Percentiles rank a stretch among this genome's conserved stretches.
Conservation (phyloP, 805 yeast genomes). For the Candida sonorensis region DNA sequence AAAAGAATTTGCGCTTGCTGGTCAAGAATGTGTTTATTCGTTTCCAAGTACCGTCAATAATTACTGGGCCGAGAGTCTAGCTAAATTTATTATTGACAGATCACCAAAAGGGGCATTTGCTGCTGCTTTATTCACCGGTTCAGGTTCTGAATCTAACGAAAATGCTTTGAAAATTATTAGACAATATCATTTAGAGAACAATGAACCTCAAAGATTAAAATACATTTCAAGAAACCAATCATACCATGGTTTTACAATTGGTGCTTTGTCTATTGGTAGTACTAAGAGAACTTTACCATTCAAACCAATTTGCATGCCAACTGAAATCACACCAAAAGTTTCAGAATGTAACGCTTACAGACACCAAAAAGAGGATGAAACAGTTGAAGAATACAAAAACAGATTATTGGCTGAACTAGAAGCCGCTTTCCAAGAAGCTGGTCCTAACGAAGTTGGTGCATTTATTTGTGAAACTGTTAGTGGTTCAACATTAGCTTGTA, state of each 20-base stretch:
- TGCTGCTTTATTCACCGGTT: constrained; percentile 43
- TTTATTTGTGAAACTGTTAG: constrained; percentile 38
- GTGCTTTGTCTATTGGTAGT: constrained; percentile 35
- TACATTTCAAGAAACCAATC: constrained; percentile 34
- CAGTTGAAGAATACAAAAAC: constrained; percentile 32
- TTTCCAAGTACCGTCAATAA: constrained; percentile 26
- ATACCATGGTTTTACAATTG: constrained; percentile 42
- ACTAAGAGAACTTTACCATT: constrained; percentile 27
- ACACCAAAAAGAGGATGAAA: constrained; percentile 26
- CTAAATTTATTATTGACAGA: constrained; percentile 33
- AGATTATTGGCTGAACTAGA: constrained; percentile 34
- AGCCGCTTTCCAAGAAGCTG: constrained; percentile 30
- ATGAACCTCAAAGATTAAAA: constrained; percentile 31
- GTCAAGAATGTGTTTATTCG: constrained; percentile 27
- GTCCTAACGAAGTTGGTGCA: constrained; percentile 36
- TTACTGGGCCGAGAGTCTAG: constrained; percentile 33
- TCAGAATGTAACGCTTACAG: constrained; percentile 30
- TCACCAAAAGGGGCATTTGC: constrained; percentile 29
- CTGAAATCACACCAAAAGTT: constrained; percentile 21
- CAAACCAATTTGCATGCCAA: constrained; percentile 20
- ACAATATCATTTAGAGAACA: constrained; percentile 36
- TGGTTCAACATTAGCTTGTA: constrained; percentile 40
- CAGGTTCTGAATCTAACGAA: constrained; percentile 75
- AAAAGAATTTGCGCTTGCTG: constrained; percentile 29
- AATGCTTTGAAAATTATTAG: constrained; percentile 65